Evolutionary conservation across 768 basidiomycete genomes (phyloP).

Genomic region (Lentinula boryana): DNA sequence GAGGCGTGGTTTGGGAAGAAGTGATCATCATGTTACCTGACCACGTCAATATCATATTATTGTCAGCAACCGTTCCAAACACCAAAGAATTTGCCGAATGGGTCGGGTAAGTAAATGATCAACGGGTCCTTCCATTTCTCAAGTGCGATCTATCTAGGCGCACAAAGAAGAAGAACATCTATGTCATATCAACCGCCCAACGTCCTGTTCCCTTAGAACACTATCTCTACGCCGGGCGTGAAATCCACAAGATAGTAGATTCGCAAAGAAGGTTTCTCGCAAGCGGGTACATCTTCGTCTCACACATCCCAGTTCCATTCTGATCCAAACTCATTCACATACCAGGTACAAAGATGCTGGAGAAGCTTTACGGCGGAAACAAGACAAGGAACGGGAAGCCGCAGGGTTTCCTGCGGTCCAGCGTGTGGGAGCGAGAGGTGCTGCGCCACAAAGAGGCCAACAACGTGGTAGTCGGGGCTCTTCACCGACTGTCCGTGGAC

Average conservation of each 20-base stretch:
- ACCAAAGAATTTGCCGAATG: slow-evolving; percentile 98
- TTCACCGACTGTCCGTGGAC: slow-evolving; percentile 21
- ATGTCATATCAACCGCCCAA: slow-evolving; percentile 95
- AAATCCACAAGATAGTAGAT: slow-evolving; percentile 90
- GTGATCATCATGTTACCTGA: slow-evolving; percentile 99
- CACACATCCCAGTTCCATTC: slow-evolving; percentile 5
- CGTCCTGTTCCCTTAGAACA: slow-evolving; percentile 97
- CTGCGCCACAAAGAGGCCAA: slow-evolving; percentile 48
- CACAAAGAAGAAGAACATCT: slow-evolving; percentile 99
- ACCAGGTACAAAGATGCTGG: slow-evolving; percentile 83
- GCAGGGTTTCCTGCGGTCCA: slow-evolving; percentile 87
- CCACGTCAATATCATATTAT: slow-evolving; percentile 94
- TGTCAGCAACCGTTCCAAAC: slow-evolving; percentile 97
- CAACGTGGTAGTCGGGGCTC: slow-evolving; percentile 43
- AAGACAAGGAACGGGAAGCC: slow-evolving; percentile 97
- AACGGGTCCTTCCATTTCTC: not conserved
- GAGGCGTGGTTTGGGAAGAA: slow-evolving; percentile 99
- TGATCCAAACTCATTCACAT: not conserved
- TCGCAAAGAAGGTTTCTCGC: slow-evolving; percentile 65
- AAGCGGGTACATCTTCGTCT: slow-evolving; percentile 48
- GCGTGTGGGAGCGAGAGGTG: slow-evolving; percentile 75
- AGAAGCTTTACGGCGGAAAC: slow-evolving; percentile 86
- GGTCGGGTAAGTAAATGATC: slow-evolving; percentile 73
- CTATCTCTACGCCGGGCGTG: slow-evolving; percentile 91
- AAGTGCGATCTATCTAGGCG: slow-evolving; percentile 46